phyloP scores from a whole-genome alignment of 2,329 filamentous ascomycete genomes.

The Scytalidium sp. region DNA sequence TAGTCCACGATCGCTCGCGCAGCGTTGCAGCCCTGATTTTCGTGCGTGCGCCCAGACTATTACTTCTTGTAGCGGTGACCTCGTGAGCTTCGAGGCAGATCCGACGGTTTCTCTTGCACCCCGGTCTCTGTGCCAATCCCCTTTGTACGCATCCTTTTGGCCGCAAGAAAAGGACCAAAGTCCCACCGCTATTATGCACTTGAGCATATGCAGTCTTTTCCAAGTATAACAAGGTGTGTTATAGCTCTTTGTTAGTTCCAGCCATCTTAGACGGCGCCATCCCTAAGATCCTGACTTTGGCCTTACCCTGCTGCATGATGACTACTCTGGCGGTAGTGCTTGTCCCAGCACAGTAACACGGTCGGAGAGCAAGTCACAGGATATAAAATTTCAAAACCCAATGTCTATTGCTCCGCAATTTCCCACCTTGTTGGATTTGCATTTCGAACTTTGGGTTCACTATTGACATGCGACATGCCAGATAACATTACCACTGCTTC shows the following conservation, averaged over 20 bases:
- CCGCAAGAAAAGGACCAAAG: neutral
- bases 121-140: neutral
- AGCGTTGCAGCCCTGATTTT: no score
- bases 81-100: no score
- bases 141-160: neutral
- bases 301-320: no score
- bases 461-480: slow-evolving; percentile 26
- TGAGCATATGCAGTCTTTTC: neutral
- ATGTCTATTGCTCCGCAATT: neutral
- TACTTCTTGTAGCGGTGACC: neutral
- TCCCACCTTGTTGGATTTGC: neutral
- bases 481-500: slow-evolving; percentile 5
- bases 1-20: no score
- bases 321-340: no score
- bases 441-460: neutral
- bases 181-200: neutral
- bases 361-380: no score
- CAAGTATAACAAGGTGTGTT: neutral
- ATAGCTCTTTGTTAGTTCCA: neutral
- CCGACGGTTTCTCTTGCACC: no score
- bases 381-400: no score
- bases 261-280: no score
- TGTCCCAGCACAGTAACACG: no score
- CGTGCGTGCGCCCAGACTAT: no score
- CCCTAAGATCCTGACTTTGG: no score